phyloP scores from a whole-genome alignment of 768 basidiomycete genomes.

The Chalciporus piperatus region DNA sequence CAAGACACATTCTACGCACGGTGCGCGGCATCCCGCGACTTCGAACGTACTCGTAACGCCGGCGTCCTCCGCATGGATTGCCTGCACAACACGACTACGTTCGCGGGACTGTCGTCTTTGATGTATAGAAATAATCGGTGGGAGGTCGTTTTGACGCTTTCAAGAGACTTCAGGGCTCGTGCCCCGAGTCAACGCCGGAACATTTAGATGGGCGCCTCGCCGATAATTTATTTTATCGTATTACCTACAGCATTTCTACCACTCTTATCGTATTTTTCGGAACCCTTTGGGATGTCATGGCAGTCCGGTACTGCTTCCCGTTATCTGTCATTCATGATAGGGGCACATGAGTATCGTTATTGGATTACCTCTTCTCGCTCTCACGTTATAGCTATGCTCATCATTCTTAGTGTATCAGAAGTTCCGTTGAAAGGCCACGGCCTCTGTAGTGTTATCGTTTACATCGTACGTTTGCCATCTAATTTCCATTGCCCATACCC shows the following conservation, averaged over 20 bases:
- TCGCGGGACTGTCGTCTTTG: slow-evolving; percentile 50
- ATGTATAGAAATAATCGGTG: slow-evolving; percentile 37
- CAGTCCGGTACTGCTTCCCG: slow-evolving; percentile 12
- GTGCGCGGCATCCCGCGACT: slow-evolving; percentile 39
- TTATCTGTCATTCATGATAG: neutral
- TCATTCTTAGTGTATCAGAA: slow-evolving; percentile 7
- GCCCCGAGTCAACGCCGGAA: neutral
- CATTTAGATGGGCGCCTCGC: neutral
- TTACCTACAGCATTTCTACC: slow-evolving; percentile 5
- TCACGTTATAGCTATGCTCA: slow-evolving; percentile 6
- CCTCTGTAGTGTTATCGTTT: neutral
- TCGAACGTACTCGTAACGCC: slow-evolving; percentile 31
- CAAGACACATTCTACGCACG: slow-evolving; percentile 43
- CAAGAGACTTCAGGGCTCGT: slow-evolving; percentile 27
- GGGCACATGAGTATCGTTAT: neutral
- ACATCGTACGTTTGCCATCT: neutral
- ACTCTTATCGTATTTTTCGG: neutral
- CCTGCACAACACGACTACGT: slow-evolving; percentile 45
- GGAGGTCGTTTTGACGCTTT: slow-evolving; percentile 44
- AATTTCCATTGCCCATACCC: no score
- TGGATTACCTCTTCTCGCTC: slow-evolving; percentile 3
- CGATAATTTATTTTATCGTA: neutral
- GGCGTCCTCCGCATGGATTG: slow-evolving; percentile 52
- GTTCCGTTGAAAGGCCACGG: slow-evolving; percentile 1
- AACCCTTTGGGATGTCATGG: neutral